Evolutionary conservation across 495 filamentous ascomycete species (phyloP), one percentile per base, ranked within the genome.

Genomic region (Beverwykella pulmonaria): DNA sequence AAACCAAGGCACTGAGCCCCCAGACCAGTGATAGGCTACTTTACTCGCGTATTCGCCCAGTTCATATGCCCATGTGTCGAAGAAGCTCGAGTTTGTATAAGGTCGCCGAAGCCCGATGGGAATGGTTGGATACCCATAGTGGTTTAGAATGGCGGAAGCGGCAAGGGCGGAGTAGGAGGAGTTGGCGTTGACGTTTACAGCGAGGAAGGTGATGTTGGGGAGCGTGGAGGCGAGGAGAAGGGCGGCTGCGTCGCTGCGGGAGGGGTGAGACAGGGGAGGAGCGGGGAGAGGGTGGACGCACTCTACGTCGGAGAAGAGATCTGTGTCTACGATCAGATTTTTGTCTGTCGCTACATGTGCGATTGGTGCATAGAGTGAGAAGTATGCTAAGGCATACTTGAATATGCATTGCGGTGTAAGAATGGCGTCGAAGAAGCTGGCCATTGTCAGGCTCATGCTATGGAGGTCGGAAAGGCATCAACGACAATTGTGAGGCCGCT

Each of bases 131-230:
- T 74, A 73, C 7, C 76, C 75, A 36, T 82, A 82, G 63, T 82
- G 76, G 2, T 77, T 75, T 2, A 81, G 65, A 44, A 82, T 74
- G 1, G 73, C 78, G 9, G 76, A 81, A 3, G 71, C 75, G 4
- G 79, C 73, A 1, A 81, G 70, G 6, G 77, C 79, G 7, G 79
- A 78, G 63, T 76, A 82, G 0, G 69, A 65, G 0, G 80, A 82
- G 1, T 76, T 73, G 19, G 76, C 75, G 53, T 82, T 82, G 64
- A 82, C 23, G 48, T 75, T 78, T 29, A 83, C 75, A 7, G 75
- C 81, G 1, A 80, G 74, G 1, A 82, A 71, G 56, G 78, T 34
- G 39, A 44, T 30, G 27, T 59, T 41, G 6, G 41, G 53, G 20
- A 65, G 62, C 1, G 62, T 65, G 15, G 62, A 50, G 22, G 53